Evolutionary conservation across 2,329 filamentous ascomycete genomes (phyloP).

Genomic region (Hypoxylon sp.): DNA sequence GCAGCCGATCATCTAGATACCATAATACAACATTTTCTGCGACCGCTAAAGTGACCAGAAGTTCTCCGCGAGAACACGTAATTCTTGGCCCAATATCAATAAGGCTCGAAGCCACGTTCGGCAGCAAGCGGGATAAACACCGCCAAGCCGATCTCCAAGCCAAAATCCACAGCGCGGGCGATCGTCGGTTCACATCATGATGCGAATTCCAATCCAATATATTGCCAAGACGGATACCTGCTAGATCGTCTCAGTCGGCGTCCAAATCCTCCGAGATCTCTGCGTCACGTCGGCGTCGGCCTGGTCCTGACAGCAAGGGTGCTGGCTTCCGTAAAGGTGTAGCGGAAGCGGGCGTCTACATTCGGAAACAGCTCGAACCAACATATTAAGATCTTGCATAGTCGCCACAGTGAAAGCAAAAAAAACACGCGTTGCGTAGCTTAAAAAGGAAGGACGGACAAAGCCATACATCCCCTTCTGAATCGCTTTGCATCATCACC

Average conservation of each 20-base stretch:
- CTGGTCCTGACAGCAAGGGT: too few species aligned
- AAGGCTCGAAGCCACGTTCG: conserved; percentile 22
- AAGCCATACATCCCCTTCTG: too few species aligned
- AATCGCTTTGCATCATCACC: too few species aligned
- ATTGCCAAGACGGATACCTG: conserved; percentile 26
- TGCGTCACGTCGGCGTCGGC: too few species aligned
- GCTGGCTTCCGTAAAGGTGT: conserved; percentile 11
- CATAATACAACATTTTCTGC: conserved; percentile 7
- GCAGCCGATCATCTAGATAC: conserved; percentile 9
- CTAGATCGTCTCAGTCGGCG: conserved; percentile 14
- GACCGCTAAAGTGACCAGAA: conserved; percentile 5
- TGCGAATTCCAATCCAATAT: not conserved
- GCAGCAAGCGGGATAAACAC: conserved; percentile 11
- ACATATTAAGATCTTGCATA: conserved; percentile 7
- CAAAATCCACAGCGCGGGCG: not conserved
- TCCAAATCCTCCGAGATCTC: conserved; percentile 23
- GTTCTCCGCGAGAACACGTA: not conserved
- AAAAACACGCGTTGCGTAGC: not conserved
- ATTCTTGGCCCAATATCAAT: conserved; percentile 8
- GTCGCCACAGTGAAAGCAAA: not conserved
- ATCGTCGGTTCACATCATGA: not conserved
- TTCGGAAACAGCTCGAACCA: conserved; percentile 11
- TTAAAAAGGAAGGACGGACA: conserved; percentile 2
- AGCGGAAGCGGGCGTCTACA: conserved; percentile 3
- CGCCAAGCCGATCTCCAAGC: conserved; percentile 1